Evolutionary conservation across 192 early-diverging fungal genomes (phyloP).

Genomic region (Gaertneriomyces sp.): DNA sequence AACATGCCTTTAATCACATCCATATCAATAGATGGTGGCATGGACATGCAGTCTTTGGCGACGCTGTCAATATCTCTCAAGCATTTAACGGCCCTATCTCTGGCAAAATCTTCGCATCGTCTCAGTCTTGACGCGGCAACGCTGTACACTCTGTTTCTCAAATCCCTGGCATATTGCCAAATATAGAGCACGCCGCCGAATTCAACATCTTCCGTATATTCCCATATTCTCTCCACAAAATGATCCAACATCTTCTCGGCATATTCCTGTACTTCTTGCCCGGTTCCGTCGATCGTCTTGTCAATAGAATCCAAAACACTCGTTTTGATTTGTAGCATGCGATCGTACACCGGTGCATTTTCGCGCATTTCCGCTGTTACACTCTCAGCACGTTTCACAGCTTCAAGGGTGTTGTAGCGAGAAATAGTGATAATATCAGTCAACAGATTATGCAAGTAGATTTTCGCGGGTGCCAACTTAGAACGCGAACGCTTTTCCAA

Average conservation of each 20-base stretch:
- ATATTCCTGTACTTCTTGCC: conserved; percentile 24
- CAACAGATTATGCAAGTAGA: conserved; percentile 84
- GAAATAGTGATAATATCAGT: conserved; percentile 72
- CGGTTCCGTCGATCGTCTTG: conserved; percentile 42
- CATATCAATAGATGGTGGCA: conserved; percentile 34
- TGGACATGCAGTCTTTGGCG: conserved; percentile 34
- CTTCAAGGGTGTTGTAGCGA: conserved; percentile 63
- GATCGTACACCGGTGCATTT: conserved; percentile 66
- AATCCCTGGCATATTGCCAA: conserved; percentile 82
- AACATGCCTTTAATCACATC: conserved; percentile 32
- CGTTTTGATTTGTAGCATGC: conserved; percentile 69
- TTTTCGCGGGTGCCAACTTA: conserved; percentile 91
- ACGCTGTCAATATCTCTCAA: conserved; percentile 39
- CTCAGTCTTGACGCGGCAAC: conserved; percentile 38
- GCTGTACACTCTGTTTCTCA: conserved; percentile 53
- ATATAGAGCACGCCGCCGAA: conserved; percentile 79
- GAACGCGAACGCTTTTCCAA: conserved; percentile 92
- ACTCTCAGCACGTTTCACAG: conserved; percentile 56
- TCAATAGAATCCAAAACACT: conserved; percentile 59
- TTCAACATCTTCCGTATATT: conserved; percentile 61
- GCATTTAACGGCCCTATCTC: conserved; percentile 31
- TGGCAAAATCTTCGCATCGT: conserved; percentile 42
- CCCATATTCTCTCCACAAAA: conserved; percentile 67
- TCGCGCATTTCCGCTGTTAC: conserved; percentile 45
- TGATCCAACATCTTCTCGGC: conserved; percentile 34